A percentile compares a stretch with the other conserved stretches of the same genome.
These are phyloP conservation scores for Erigeron philadelphicus DNA, from an alignment of 140 eudicot species.

Conservation along the genomic window DNA sequence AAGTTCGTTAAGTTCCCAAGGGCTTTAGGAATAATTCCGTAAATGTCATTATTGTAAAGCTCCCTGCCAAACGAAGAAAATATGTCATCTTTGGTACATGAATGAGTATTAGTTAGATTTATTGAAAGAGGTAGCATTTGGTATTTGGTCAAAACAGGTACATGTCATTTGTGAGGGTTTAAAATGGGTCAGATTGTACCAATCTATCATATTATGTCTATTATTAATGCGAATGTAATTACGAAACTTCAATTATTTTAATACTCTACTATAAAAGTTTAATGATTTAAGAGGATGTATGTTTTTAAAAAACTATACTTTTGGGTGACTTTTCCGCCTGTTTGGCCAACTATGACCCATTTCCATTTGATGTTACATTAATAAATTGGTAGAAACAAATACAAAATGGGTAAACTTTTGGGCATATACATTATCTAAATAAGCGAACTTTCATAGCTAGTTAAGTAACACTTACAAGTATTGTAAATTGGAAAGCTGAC, in stretches of 20 bases:
- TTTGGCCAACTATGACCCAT: background rate
- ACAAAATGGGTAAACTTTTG: background rate
- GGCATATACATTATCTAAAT: background rate
- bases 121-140: background rate
- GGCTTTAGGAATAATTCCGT: constrained; percentile 54
- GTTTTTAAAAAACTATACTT: background rate
- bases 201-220: background rate
- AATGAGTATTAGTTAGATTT: background rate
- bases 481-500: constrained; percentile 54
- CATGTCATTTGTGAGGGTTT: background rate
- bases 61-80: constrained; percentile 42
- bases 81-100: background rate
- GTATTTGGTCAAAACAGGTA: background rate
- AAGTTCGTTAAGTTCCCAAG: constrained; percentile 73
- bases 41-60: constrained; percentile 59
- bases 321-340: background rate
- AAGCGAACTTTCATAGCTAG: background rate
- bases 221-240: background rate
- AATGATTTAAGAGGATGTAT: background rate
- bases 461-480: constrained; percentile 58
- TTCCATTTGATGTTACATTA: background rate
- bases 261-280: background rate
- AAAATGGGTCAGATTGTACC: background rate
- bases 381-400: background rate
- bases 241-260: background rate